Conservation (phyloP, 2,329 filamentous ascomycete genomes). For the Phoma sp. region DNA sequence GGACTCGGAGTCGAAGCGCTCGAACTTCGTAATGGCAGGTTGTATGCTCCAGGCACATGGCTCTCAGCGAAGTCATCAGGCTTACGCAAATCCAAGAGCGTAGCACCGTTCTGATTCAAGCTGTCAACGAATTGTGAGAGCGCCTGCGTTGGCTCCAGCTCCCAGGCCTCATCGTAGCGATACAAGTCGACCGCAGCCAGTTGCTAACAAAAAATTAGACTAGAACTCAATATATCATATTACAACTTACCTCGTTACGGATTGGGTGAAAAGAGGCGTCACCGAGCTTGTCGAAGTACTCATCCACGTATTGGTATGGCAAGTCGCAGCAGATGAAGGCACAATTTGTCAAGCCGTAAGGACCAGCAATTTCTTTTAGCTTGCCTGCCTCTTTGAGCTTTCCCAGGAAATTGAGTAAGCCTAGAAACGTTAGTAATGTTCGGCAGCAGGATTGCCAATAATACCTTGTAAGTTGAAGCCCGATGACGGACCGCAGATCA, state of each 20-base stretch:
- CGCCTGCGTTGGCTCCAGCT: constrained; percentile 18
- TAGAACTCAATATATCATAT: background rate
- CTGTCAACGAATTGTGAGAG: constrained; percentile 18
- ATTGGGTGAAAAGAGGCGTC: constrained; percentile 33
- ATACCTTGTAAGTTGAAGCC: constrained; percentile 61
- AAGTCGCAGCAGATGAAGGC: constrained; percentile 66
- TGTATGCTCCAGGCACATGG: constrained; percentile 28
- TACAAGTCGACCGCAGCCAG: constrained; percentile 26
- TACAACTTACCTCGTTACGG: constrained; percentile 18
- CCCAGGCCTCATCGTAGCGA: constrained; percentile 32
- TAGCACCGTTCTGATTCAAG: background rate
- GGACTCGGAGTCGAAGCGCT: constrained; percentile 18
- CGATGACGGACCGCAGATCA: constrained; percentile 66
- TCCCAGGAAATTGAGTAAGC: constrained; percentile 22
- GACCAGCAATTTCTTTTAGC: constrained; percentile 14
- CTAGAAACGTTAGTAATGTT: constrained; percentile 11
- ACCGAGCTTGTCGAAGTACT: constrained; percentile 64
- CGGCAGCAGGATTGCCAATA: constrained; percentile 31
- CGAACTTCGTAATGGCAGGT: constrained; percentile 26
- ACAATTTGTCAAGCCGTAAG: constrained; percentile 22
- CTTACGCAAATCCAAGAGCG: constrained; percentile 25
- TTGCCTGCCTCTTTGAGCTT: constrained; percentile 22
- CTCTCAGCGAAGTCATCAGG: constrained; percentile 22
- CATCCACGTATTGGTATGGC: constrained; percentile 67
- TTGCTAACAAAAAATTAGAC: constrained; percentile 14